Evolutionary conservation across 2,329 filamentous ascomycete species (phyloP).

Genomic region (Cladobotryum mycophilum): DNA sequence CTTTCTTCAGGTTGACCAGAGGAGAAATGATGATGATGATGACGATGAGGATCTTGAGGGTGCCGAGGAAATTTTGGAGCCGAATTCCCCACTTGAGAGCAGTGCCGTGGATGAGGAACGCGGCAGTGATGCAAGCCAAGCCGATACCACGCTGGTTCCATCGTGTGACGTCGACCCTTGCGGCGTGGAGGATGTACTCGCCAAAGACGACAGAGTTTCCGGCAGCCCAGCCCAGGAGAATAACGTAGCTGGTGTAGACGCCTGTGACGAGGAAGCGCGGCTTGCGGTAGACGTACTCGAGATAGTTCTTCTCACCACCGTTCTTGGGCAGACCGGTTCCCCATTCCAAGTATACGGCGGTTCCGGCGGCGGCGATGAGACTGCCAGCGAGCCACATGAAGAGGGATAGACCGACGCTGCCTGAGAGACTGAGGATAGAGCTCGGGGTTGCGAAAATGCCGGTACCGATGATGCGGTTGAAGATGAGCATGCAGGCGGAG

Average conservation of each 20-base stretch:
- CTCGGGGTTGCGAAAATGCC: conserved; percentile 61
- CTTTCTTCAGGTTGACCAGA: conserved; percentile 53
- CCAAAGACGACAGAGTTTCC: conserved; percentile 65
- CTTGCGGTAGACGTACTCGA: conserved; percentile 56
- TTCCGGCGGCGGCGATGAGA: conserved; percentile 55
- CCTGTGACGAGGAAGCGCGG: conserved; percentile 56
- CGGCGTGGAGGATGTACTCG: conserved; percentile 63
- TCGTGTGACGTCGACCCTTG: conserved; percentile 52
- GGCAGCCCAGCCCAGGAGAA: conserved; percentile 59
- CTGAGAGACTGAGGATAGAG: conserved; percentile 49
- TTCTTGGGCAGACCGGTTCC: conserved; percentile 59
- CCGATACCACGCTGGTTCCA: conserved; percentile 65
- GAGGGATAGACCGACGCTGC: conserved; percentile 56
- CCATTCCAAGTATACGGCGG: conserved; percentile 60
- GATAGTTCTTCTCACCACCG: conserved; percentile 62
- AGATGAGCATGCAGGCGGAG: conserved; percentile 53
- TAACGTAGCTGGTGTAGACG: conserved; percentile 54
- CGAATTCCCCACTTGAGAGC: conserved; percentile 61
- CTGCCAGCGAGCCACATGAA: conserved; percentile 59
- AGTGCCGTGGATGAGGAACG: conserved; percentile 59
- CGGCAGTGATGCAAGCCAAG: conserved; percentile 58
- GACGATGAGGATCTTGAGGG: conserved; percentile 60
- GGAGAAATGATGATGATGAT: conserved; percentile 59
- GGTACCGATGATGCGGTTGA: conserved; percentile 61
- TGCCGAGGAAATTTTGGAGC: conserved; percentile 59